Base-by-base conservation (phyloP, 2,329 filamentous ascomycete species). In the Diaporthe vaccinii region DNA sequence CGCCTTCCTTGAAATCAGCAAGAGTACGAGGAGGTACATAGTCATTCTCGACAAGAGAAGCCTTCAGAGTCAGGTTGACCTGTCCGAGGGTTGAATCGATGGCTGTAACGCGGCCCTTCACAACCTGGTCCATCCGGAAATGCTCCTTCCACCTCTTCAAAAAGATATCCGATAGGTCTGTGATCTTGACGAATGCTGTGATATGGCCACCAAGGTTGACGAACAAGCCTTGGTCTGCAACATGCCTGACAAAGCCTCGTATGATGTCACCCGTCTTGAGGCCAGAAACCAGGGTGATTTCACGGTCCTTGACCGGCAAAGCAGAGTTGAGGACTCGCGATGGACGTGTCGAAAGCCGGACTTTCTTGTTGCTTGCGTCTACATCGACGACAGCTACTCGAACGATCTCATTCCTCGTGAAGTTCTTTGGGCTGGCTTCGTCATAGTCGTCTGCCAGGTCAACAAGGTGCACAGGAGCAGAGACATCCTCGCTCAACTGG, bases 71-170 rank as follows among this genome's bases (percentile, higher is more conserved):
- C 87, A 99, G 89, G 82, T 97, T 95, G 39, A 98, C 86, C 79
- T 95, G 94, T 74, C 92, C 91, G 36, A 91, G 87, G 51, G 89
- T 87, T 8, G 88, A 80, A 79, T 98, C 94, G 36, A 96, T 90
- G 3, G 91, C 87, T 62, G 94, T 91, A 76, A 99, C 89, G 78
- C 96, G 95, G 70, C 95, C 97, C 84, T 93, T 95, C 72, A 99
- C 95, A 8, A 99, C 89, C 84, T 98, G 95, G 80, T 98, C 95
- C 65, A 96, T 86, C 80, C 97, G 92, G 85, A 96, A 98, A 59
- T 93, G 88, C 49, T 94, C 91, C 85, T 98, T 97, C 97, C 97
- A 99, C 76, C 98, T 95, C 84, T 98, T 98, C 80, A 99, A 86
- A 83, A 93, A 99, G 10, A 91, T 90, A 82, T 99, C 97, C 0